phyloP scores from a whole-genome alignment of 495 filamentous ascomycete genomes.

The Podospora fimiseda region DNA sequence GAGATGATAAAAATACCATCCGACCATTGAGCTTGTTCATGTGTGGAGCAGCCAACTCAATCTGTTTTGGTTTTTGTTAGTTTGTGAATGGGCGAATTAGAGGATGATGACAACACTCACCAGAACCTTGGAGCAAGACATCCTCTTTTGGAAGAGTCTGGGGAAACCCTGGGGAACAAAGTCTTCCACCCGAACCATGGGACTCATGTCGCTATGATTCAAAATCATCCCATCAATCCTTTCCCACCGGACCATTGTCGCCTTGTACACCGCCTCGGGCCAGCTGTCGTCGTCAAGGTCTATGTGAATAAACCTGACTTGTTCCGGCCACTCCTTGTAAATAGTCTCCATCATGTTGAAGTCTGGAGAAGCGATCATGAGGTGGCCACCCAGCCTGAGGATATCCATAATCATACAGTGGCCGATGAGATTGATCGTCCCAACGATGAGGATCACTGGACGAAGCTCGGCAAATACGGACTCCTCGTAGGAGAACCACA shows the following conservation, averaged over 20 bases:
- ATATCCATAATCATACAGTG: constrained; percentile 69
- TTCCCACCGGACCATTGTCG: constrained; percentile 60
- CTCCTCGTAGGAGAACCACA: not conserved
- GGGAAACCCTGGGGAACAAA: constrained; percentile 62
- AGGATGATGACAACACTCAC: too few relatives aligned
- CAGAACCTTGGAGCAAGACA: too few relatives aligned
- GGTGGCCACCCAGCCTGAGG: constrained; percentile 58
- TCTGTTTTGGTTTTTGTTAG: too few relatives aligned
- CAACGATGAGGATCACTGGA: constrained; percentile 60
- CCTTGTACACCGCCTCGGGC: constrained; percentile 53
- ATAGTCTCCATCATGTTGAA: constrained; percentile 59
- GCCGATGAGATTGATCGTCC: constrained; percentile 72
- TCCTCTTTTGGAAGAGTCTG: too few relatives aligned
- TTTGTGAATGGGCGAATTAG: too few relatives aligned
- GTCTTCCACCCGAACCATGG: constrained; percentile 66
- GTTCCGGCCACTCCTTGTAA: constrained; percentile 54
- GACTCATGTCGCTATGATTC: constrained; percentile 78
- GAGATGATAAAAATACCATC: too few relatives aligned
- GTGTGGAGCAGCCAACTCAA: too few relatives aligned
- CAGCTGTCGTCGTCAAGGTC: constrained; percentile 65
- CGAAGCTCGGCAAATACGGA: not conserved
- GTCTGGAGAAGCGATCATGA: constrained; percentile 72
- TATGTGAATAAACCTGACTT: constrained; percentile 66
- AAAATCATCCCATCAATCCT: constrained; percentile 74
- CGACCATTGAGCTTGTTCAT: too few relatives aligned